phyloP scores from a whole-genome alignment of 2,329 filamentous ascomycete genomes.

The Apiospora pterosperma region DNA sequence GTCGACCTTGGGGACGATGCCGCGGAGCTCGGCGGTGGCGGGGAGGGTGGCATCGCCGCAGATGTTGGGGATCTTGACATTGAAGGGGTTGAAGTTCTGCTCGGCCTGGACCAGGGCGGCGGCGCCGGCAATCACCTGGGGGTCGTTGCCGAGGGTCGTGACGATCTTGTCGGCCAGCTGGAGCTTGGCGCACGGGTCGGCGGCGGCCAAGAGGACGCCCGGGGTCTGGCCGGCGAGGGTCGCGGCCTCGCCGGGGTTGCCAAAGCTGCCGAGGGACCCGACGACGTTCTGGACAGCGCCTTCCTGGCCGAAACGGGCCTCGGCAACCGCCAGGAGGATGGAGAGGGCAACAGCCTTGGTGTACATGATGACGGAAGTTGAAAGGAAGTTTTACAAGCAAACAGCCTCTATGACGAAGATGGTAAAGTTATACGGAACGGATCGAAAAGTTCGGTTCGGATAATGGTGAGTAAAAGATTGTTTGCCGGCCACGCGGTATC shows the following conservation, averaged over 20 bases:
- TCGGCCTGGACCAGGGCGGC: constrained; percentile 62
- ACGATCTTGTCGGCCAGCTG: constrained; percentile 63
- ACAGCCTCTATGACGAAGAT: not conserved
- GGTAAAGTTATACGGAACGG: not conserved
- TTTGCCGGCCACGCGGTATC: constrained; percentile 27
- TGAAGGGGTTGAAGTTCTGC: constrained; percentile 72
- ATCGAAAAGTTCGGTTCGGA: not conserved
- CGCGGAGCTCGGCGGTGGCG: constrained; percentile 56
- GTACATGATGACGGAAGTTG: constrained; percentile 33
- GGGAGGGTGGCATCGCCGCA: constrained; percentile 63
- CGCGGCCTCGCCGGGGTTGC: constrained; percentile 56
- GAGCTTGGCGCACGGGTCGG: constrained; percentile 66
- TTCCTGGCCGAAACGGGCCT: constrained; percentile 63
- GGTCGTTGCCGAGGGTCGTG: constrained; percentile 54
- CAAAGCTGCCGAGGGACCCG: constrained; percentile 48
- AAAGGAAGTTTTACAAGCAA: constrained; percentile 7
- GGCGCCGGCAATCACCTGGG: constrained; percentile 59
- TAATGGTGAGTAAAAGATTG: constrained; percentile 5
- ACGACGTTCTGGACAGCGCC: constrained; percentile 55
- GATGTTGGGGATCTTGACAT: constrained; percentile 55
- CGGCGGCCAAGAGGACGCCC: constrained; percentile 58
- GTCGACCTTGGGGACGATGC: constrained; percentile 66
- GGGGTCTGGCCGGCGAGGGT: constrained; percentile 62
- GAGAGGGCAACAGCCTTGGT: constrained; percentile 37
- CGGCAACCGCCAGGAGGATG: constrained; percentile 38